Evolutionary conservation across 2,329 filamentous ascomycete genomes (phyloP), one percentile per base, ranked within the genome.

Genomic region (Sclerotinia spermophila): DNA sequence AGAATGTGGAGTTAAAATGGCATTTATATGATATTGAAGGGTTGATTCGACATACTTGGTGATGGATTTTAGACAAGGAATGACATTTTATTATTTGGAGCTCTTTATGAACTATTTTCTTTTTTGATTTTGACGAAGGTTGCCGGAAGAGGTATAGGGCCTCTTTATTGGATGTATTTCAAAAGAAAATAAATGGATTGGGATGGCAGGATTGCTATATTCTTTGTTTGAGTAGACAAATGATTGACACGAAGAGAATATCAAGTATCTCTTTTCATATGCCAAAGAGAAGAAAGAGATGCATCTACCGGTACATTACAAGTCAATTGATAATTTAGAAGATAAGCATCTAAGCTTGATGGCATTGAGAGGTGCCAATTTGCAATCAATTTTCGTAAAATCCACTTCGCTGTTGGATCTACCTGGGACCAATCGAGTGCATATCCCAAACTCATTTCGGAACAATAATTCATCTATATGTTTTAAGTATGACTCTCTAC

Each of bases 101-200:
- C 30, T 48, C 42, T 48, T 62, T 35, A 38, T 64, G 21, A 11
- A n/a, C 19, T 17, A 1, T 35, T 64, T 33, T 64, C 44, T 35
- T 64, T 64, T 11, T 13, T n/a, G 30, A 11, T 11, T 6, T 48
- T 61, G 6, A 38, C 35, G 15, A 19, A 2, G 48, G 2, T 19
- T 45, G 61, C 61, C 61, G 61, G 61, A 64, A 64, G n/a, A n/a
- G 61, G 61, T 48, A 51, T 64, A 48, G 15, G 24, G 33, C 7
- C 21, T 51, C 61, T 51, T 64, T 27, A 38, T 64, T 38, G 45
- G 8, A 48, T 48, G 3, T n/a, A 35, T 5, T n/a, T 24, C 44
- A 10, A 48, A 35, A n/a, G 30, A n/a, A 27, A 35, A n/a, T 13
- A 30, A 6, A 24, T 48, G 17, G 6, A 17, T n/a, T 5, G 42